Evolutionary conservation across 495 filamentous ascomycete species (phyloP).

Genomic region (Haplographium delicatum): DNA sequence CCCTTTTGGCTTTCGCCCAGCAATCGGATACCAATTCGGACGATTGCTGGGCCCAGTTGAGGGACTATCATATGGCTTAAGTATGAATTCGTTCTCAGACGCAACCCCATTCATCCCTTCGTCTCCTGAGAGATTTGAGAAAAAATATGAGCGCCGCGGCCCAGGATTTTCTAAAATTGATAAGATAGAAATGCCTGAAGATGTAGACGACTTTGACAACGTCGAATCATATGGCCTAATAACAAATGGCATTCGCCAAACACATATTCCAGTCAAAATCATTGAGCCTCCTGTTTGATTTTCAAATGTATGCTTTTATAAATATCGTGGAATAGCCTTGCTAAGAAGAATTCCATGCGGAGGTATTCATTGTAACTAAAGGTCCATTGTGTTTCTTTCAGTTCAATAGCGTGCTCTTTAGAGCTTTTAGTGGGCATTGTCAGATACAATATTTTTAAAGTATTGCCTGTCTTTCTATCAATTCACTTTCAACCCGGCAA

Average conservation of each 20-base stretch:
- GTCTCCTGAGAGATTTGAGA: conserved; percentile 1
- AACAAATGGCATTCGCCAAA: neutral
- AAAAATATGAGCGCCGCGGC: neutral
- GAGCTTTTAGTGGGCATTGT: neutral
- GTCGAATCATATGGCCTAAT: neutral
- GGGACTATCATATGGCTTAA: conserved; percentile 4
- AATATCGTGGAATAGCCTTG: no score
- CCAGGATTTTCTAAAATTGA: conserved; percentile 2
- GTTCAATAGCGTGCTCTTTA: neutral
- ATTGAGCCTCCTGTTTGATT: neutral
- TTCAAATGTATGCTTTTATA: no score
- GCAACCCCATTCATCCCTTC: neutral
- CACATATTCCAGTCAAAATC: neutral
- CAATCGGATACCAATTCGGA: conserved; percentile 5
- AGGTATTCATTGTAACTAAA: no score
- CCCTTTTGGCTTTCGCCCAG: conserved; percentile 1
- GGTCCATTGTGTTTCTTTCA: no score
- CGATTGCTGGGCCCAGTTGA: neutral
- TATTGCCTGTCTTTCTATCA: no score
- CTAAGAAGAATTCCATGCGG: no score
- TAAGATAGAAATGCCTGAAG: conserved; percentile 4
- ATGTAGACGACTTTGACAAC: neutral
- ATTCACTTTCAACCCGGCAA: no score
- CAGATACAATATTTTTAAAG: no score
- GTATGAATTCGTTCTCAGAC: neutral